A percentile compares a stretch with the other conserved stretches of the same genome.
Conservation (phyloP, 306 rosid genomes). For the Quercus agrifolia region DNA sequence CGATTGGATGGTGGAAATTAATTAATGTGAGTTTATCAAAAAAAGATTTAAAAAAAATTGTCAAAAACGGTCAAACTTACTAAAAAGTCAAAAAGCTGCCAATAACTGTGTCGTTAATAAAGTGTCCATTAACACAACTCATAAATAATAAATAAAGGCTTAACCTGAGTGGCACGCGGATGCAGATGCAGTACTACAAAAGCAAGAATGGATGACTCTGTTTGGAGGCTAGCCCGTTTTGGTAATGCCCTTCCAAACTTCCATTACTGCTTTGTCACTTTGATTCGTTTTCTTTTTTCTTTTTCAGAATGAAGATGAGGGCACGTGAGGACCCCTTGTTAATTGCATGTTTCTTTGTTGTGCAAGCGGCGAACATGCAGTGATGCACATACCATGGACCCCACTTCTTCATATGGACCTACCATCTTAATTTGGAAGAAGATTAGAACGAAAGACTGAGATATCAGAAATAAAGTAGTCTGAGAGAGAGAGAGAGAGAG, state of each 20-base stretch:
- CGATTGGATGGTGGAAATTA: constrained; percentile 16
- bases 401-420: background rate
- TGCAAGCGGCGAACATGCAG: constrained; percentile 26
- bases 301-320: constrained; percentile 10
- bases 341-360: constrained; percentile 8
- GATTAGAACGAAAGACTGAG: too few species aligned
- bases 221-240: constrained; percentile 32
- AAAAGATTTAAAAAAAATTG: too few species aligned
- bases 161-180: background rate
- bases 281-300: background rate
- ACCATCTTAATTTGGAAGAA: background rate
- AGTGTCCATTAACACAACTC: too few species aligned
- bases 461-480: too few species aligned
- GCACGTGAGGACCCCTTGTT: constrained; percentile 18
- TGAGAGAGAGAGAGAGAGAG: too few species aligned
- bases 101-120: too few species aligned
- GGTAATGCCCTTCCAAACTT: constrained; percentile 15
- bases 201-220: background rate
- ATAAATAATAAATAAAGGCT: background rate
- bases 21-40: background rate
- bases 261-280: constrained; percentile 8
- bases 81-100: too few species aligned
- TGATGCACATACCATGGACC: background rate
- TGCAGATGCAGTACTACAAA: constrained; percentile 2
- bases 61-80: too few species aligned